phyloP scores from a whole-genome alignment of 192 early-diverging fungal species.

The Backusella psychrophila region DNA sequence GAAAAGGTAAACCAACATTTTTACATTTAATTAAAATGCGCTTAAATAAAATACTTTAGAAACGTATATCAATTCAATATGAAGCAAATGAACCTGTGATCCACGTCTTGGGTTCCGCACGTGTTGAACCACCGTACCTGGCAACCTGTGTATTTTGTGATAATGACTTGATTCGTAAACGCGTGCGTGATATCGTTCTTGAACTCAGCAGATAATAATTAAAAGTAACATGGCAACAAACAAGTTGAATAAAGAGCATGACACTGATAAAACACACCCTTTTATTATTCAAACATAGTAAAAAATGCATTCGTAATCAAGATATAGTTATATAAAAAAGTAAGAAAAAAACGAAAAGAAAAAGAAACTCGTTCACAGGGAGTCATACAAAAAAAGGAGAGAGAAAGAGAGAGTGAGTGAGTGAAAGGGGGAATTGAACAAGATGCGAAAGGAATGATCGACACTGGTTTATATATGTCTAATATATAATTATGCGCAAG shows the following conservation, averaged over 20 bases:
- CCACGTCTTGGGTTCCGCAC: slow-evolving; percentile 39
- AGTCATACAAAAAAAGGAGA: not conserved
- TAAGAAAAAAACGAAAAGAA: not conserved
- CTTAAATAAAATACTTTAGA: slow-evolving; percentile 24
- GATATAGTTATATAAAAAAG: not conserved
- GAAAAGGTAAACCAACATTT: slow-evolving; percentile 10
- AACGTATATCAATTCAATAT: slow-evolving; percentile 42
- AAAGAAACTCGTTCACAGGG: not conserved
- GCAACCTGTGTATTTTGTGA: slow-evolving; percentile 39
- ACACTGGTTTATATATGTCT: not conserved
- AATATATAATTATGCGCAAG: not conserved
- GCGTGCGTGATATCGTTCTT: slow-evolving; percentile 44
- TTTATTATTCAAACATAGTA: slow-evolving; percentile 3
- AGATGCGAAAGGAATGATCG: slow-evolving; percentile 7
- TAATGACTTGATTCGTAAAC: slow-evolving; percentile 41
- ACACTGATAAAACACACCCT: not conserved
- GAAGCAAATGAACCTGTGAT: slow-evolving; percentile 33
- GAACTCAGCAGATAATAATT: slow-evolving; percentile 2
- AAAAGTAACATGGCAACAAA: not conserved
- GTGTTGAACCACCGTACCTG: slow-evolving; percentile 45
- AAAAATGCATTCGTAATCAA: not conserved
- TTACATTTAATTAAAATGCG: not conserved
- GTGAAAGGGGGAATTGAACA: not conserved
- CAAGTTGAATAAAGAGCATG: not conserved
- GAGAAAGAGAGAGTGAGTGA: not conserved